Percentiles rank a stretch among this genome's conserved stretches.
These are phyloP conservation scores for Verticillium nonalfalfae DNA, from an alignment of 2,329 filamentous ascomycete species.

Conservation along the genomic window DNA sequence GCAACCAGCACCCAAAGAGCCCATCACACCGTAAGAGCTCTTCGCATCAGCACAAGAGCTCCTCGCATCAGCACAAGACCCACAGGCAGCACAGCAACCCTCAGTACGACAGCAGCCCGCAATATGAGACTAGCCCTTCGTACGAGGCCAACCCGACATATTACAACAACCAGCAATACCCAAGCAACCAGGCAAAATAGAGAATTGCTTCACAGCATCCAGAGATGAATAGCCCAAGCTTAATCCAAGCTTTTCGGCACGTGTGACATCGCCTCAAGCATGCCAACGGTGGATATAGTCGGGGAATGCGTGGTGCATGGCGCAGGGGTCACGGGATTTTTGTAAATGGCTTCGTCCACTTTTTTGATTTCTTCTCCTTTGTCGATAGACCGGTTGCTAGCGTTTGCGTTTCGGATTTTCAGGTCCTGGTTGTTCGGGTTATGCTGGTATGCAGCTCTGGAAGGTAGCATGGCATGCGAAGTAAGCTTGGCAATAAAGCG, in stretches of 20 bases:
- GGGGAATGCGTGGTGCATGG: neutral
- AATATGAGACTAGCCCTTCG: neutral
- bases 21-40: no score
- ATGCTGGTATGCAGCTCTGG: neutral
- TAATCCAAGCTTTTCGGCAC: neutral
- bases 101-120: neutral
- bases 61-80: no score
- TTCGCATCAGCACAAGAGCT: no score
- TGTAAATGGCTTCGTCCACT: neutral
- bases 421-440: neutral
- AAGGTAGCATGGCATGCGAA: neutral
- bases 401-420: neutral
- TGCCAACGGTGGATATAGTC: neutral
- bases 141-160: neutral
- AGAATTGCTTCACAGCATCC: neutral
- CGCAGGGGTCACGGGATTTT: neutral
- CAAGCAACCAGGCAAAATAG: neutral
- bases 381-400: neutral
- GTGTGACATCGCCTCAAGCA: neutral
- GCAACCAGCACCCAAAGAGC: no score
- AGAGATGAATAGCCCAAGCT: no score
- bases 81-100: no score
- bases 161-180: neutral
- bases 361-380: neutral
- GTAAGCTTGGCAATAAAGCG: neutral